Conservation (phyloP, 73 alveolate species). For the Paramecium octaurelia region DNA sequence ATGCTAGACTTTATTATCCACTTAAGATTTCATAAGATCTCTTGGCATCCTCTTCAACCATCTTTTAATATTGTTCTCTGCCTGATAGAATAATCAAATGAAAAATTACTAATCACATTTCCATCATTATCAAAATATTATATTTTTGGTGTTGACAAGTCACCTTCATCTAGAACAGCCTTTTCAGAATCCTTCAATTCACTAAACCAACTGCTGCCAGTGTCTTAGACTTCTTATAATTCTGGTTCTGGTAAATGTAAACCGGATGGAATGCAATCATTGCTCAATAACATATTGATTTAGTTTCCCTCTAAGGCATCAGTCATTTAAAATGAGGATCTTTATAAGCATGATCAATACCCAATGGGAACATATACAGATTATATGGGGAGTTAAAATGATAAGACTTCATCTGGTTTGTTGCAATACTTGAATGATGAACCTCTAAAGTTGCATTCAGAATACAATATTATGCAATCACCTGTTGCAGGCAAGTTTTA, state of each 20-base stretch:
- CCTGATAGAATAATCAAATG: background rate
- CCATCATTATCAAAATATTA: background rate
- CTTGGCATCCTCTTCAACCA: constrained; percentile 16
- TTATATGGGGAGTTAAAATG: background rate
- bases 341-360: background rate
- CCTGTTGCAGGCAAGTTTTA: constrained; percentile 22
- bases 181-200: background rate
- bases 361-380: constrained; percentile 27
- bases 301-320: background rate
- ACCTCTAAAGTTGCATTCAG: constrained; percentile 27
- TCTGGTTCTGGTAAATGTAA: background rate
- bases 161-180: background rate
- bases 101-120: background rate
- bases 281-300: background rate
- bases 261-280: background rate
- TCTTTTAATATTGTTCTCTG: background rate
- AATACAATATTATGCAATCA: background rate
- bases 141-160: background rate
- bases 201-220: background rate
- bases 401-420: background rate
- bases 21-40: background rate
- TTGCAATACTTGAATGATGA: constrained; percentile 15
- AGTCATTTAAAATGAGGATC: background rate
- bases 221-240: background rate
- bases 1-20: background rate